Base-by-base conservation (phyloP, 345 rosid genomes). In the Cardamine chenopodiifolia region DNA sequence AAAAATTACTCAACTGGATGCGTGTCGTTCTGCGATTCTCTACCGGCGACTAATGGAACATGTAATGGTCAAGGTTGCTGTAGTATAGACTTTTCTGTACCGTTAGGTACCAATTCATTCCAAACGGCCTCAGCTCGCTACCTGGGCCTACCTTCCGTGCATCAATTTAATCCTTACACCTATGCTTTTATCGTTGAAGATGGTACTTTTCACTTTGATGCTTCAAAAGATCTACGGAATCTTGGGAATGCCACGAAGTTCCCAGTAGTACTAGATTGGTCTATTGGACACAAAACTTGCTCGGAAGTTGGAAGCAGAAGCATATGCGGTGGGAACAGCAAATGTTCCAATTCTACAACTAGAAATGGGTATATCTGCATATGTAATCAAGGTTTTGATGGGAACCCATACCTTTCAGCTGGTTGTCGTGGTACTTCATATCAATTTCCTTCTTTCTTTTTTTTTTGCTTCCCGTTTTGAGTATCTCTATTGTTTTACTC, bases 31-130 rank as follows among this genome's bases (percentile, higher is more conserved):
- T 84, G 85, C 19, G 0, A 26, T 17, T 15, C 39, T 6, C 26
- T 14, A 0, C 58, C 61, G 17, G 49, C 42, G 20, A 25, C 22
- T 0, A 66, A 82, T 1, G 71, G n/a, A n/a, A n/a, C 53, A 2
- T 82, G 81, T 62, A 9, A 67, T n/a, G 82, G 83, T 1, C 39
- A 47, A 2, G 81, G 87, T 4, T 84, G 83, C 20, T n/a, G n/a
- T n/a, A n/a, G n/a, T n/a, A n/a, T n/a, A n/a, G n/a, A n/a, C n/a
- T n/a, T n/a, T n/a, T n/a, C n/a, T n/a, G n/a, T n/a, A n/a, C n/a
- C n/a, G n/a, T n/a, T n/a, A n/a, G n/a, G n/a, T n/a, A n/a, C n/a
- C n/a, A n/a, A n/a, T n/a, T n/a, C n/a, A n/a, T n/a, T n/a, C n/a
- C n/a, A n/a, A n/a, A n/a, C n/a, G n/a, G n/a, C n/a, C n/a, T n/a